Evolutionary conservation across 129 eudicot genomes (phyloP).

Genomic region (Centella asiatica): DNA sequence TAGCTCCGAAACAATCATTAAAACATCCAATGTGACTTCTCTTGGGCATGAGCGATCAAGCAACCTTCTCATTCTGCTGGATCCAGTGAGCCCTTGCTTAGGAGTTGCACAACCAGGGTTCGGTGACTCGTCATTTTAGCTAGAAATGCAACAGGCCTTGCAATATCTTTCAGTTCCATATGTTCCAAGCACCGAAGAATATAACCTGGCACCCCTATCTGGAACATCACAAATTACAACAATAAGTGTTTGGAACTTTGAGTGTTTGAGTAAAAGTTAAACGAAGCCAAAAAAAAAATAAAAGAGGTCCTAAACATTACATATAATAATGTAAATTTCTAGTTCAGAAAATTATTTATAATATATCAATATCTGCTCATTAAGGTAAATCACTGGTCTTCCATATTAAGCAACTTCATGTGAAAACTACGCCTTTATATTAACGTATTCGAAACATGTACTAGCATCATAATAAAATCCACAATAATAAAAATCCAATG

Average conservation of each 20-base stretch:
- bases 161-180: constrained; percentile 68
- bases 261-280: no score
- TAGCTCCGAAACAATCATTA: constrained; percentile 81
- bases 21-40: constrained; percentile 68
- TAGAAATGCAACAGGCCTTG: constrained; percentile 81
- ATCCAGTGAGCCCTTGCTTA: constrained; percentile 65
- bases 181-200: constrained; percentile 64
- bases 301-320: not conserved
- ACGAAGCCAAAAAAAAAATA: not conserved
- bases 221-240: constrained; percentile 12
- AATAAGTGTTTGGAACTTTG: not conserved
- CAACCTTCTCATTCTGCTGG: constrained; percentile 57
- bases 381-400: no score
- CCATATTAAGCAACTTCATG: no score
- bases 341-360: no score
- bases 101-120: constrained; percentile 68
- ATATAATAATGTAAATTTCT: no score
- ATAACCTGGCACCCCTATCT: constrained; percentile 64
- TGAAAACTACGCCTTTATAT: no score
- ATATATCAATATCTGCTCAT: no score
- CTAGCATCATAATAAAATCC: not conserved
- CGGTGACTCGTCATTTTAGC: constrained; percentile 73
- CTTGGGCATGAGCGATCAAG: constrained; percentile 71
- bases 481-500: not conserved
- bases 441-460: no score